Conservation (phyloP, 2,329 filamentous ascomycete species). For the Mycosphaerella sp. region DNA sequence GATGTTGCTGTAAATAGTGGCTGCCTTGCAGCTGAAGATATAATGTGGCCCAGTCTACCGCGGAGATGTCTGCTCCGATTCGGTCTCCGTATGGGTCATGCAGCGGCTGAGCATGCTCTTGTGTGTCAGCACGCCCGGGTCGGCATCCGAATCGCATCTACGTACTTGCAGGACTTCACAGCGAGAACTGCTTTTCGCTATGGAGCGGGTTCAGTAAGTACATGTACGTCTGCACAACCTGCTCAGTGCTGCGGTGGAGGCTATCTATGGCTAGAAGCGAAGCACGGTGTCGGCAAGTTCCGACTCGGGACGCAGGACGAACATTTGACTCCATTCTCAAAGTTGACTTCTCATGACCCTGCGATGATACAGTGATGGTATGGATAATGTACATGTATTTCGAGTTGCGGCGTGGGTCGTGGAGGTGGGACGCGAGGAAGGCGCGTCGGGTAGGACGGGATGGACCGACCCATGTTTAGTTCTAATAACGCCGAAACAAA, state of each 20-base stretch:
- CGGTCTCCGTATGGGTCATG: background rate
- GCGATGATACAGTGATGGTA: background rate
- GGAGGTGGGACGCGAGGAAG: background rate
- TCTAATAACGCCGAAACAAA: too few relatives aligned
- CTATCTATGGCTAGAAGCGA: too few relatives aligned
- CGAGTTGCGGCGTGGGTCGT: background rate
- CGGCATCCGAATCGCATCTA: background rate
- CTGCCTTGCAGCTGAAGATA: background rate
- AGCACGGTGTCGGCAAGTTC: too few relatives aligned
- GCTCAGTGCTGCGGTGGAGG: background rate
- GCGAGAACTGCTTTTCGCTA: constrained; percentile 10
- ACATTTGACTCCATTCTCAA: too few relatives aligned
- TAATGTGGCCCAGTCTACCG: background rate
- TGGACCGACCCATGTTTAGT: too few relatives aligned
- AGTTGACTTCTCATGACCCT: background rate
- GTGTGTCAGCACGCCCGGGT: constrained; percentile 8
- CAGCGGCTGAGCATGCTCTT: background rate
- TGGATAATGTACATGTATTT: too few relatives aligned
- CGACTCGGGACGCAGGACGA: too few relatives aligned
- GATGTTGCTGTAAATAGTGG: too few relatives aligned
- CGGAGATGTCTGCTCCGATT: constrained; percentile 1
- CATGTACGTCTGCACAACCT: background rate
- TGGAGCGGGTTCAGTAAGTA: constrained; percentile 2
- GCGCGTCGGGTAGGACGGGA: too few relatives aligned
- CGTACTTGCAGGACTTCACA: constrained; percentile 7